These are phyloP conservation scores for Prunus campanulata DNA, from an alignment of 306 rosid species.

Conservation along the genomic window DNA sequence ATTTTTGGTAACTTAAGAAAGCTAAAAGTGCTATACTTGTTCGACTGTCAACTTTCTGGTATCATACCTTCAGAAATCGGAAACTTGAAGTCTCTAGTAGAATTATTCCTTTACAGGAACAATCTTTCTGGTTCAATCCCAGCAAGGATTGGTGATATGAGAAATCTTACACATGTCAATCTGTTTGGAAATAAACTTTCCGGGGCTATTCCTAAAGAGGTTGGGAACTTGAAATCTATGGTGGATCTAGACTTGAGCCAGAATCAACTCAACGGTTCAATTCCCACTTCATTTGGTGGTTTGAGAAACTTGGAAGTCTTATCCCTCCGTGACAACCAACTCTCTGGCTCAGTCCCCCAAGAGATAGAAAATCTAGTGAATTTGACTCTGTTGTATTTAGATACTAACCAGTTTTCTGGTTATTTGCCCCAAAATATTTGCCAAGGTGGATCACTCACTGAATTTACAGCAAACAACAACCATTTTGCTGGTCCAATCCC, in stretches of 20 bases:
- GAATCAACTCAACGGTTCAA: background rate
- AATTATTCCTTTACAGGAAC: too few relatives aligned
- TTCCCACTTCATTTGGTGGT: slow-evolving; percentile 1
- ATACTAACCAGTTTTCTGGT: slow-evolving; percentile 36
- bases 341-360: slow-evolving; percentile 27
- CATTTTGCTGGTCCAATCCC: slow-evolving; percentile 29
- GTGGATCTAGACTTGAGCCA: background rate
- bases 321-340: slow-evolving; percentile 24
- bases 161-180: too few relatives aligned
- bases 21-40: too few relatives aligned
- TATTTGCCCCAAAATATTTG: slow-evolving; percentile 24
- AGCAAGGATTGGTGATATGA: too few relatives aligned
- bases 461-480: slow-evolving; percentile 28
- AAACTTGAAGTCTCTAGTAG: too few relatives aligned
- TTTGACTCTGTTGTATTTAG: background rate
- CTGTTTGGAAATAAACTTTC: background rate
- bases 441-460: slow-evolving; percentile 1
- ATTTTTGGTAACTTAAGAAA: too few relatives aligned
- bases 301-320: slow-evolving; percentile 6
- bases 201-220: background rate
- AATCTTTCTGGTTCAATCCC: too few relatives aligned
- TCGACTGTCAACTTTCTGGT: too few relatives aligned
- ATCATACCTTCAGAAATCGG: too few relatives aligned
- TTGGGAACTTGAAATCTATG: slow-evolving; percentile 2
- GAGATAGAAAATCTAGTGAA: slow-evolving; percentile 12